phyloP scores from a whole-genome alignment of 129 eudicot species.

The Artemisia tridentata region DNA sequence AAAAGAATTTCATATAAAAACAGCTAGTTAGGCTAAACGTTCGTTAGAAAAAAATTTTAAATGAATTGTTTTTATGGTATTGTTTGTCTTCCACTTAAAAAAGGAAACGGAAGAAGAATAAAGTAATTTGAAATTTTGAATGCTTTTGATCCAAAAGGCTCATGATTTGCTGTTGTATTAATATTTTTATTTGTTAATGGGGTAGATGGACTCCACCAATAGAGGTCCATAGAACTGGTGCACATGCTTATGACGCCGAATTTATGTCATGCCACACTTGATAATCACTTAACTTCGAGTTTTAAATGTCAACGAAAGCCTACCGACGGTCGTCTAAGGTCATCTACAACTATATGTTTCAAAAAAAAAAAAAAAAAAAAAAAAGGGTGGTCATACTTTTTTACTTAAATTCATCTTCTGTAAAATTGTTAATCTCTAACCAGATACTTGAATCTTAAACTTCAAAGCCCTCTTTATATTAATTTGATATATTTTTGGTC shows the following conservation, averaged over 20 bases:
- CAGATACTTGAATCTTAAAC: too few relatives aligned
- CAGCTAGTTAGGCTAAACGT: background rate
- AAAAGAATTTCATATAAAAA: background rate
- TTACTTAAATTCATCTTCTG: too few relatives aligned
- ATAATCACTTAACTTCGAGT: background rate
- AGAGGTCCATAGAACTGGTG: constrained; percentile 15
- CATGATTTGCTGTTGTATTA: constrained; percentile 24
- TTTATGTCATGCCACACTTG: constrained; percentile 34
- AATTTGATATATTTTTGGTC: too few relatives aligned
- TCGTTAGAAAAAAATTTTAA: background rate
- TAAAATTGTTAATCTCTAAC: too few relatives aligned
- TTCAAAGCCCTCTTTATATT: too few relatives aligned
- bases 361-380: too few relatives aligned
- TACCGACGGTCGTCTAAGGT: too few relatives aligned
- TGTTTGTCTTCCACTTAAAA: constrained; percentile 32
- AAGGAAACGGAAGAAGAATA: constrained; percentile 9
- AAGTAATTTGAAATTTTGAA: background rate
- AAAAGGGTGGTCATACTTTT: too few relatives aligned
- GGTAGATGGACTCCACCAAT: constrained; percentile 39
- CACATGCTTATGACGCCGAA: constrained; percentile 22
- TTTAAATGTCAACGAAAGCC: too few relatives aligned
- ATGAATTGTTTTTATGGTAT: constrained; percentile 13
- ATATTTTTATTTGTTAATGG: constrained; percentile 33
- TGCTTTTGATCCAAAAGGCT: constrained; percentile 16
- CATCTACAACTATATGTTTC: too few relatives aligned